phyloP scores from a whole-genome alignment of 2,329 filamentous ascomycete species.

The Myriosclerotinia duriaeana region DNA sequence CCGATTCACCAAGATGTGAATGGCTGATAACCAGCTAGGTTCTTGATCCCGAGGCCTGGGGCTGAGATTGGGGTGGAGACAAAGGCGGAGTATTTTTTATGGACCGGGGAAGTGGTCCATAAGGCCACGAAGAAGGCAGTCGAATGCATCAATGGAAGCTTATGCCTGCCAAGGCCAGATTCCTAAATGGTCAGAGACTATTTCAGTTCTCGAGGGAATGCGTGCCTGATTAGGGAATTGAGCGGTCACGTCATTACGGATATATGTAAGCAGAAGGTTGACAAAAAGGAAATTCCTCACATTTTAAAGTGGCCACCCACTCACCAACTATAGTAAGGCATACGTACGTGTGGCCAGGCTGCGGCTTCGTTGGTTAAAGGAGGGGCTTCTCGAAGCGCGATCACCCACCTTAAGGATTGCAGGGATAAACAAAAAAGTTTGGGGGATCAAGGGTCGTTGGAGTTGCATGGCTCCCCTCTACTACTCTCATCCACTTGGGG shows the following conservation, averaged over 20 bases:
- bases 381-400: conserved; percentile 20
- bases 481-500: conserved; percentile 13
- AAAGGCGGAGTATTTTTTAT: conserved; percentile 18
- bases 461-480: conserved; percentile 12
- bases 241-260: conserved; percentile 12
- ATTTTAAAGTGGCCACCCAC: conserved; percentile 4
- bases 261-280: conserved; percentile 7
- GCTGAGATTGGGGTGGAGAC: conserved; percentile 27
- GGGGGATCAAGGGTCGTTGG: conserved; percentile 20
- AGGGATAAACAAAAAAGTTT: conserved; percentile 15
- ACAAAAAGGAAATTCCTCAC: background rate
- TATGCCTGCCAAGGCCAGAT: conserved; percentile 19
- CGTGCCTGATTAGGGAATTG: conserved; percentile 11
- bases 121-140: conserved; percentile 23
- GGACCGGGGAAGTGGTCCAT: conserved; percentile 9
- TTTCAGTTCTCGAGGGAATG: background rate
- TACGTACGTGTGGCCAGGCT: conserved; percentile 7
- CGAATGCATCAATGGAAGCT: conserved; percentile 21
- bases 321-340: background rate
- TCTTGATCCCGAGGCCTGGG: conserved; percentile 30
- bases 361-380: conserved; percentile 13
- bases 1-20: conserved; percentile 26
- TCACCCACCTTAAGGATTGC: conserved; percentile 19
- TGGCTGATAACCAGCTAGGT: conserved; percentile 29
- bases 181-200: conserved; percentile 9